Evolutionary conservation across 1,284 basidiomycete species (phyloP), one percentile per base, ranked within the genome.

Genomic region (Cryptococcus sp.): DNA sequence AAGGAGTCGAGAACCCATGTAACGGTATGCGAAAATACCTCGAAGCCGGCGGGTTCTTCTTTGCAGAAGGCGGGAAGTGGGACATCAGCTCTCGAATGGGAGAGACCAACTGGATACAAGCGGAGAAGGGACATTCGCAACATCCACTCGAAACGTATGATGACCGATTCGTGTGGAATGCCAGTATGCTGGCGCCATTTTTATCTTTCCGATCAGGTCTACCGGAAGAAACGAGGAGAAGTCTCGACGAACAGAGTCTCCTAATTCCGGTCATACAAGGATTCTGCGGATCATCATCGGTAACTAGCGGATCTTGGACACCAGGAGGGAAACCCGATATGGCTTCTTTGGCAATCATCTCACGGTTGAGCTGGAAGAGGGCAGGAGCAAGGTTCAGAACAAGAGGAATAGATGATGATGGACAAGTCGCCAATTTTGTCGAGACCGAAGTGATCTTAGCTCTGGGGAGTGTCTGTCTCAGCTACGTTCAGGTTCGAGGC

Each of bases 311-410:
- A 84, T 16, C 78, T 79, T 39, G 64, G 61, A 14, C 57, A 52
- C 25, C 75, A 86, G 52, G 85, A 83, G 53, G 56, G 1, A 53
- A 46, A 32, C 61, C 60, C 2, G 62, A 68, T 32, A 32, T 60
- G 22, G 64, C 63, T 18, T 85, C 85, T 1, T 74, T 94, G 16
- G 84, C 85, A 2, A 75, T 97, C 52, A 86, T 96, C 49, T 91
- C 87, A 9, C 80, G 94, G 23, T 79, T 98, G 7, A 88, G 92
- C 31, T 94, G 89, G 85, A 94, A 92, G 74, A 82, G 93, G 56
- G 94, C 96, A 18, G 96, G 96, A 2, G 98, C 96, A 18, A 84
- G 96, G 28, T 98, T 97, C 78, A 94, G 97, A 67, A 94, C 93
- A 2, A 83, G 96, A 53, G 96, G 96, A 0, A 88, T 99, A 21